Evolutionary conservation across 2,329 filamentous ascomycete genomes (phyloP), one percentile per base, ranked within the genome.

Genomic region (Trichoderma gracile): DNA sequence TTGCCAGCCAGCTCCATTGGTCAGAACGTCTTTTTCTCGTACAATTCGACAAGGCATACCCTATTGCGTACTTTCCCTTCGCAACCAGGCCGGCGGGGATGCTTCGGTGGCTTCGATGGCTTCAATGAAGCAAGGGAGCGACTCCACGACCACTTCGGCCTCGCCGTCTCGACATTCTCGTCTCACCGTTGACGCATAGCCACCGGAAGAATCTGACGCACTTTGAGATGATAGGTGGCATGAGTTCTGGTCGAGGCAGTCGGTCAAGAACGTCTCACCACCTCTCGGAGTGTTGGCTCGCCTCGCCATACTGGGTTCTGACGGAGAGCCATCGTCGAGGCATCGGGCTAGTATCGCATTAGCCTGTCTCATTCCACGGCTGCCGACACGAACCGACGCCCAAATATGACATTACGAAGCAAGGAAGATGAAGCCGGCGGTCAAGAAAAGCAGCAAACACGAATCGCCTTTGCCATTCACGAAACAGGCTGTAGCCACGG

Each of bases 91-190:
- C 7, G 43, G 5, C 19, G 12, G 40, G 45, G 33, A 49, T 38
- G 45, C 23, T 21, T 43, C 33, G 46, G 33, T 38, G 47, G 23
- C 42, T 14, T 50, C 33, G 17, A 64, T 57, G 61, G 61, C 42
- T 14, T 50, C 33, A 12, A 64, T 57, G 61, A 53, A 64, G 53
- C 21, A 58, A 64, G 43, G 61, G 61, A 64, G 53, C 21, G 57
- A 55, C 55, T 59, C 56, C 63, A 65, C 58, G 64, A 49, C 63
- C 64, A 57, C 57, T 63, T 65, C 64, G 64, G 64, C 21, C 52
- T 53, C 52, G 59, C 64, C 64, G 58, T 45, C 38, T 19, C 49
- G 25, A 57, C n/a, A 53, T 43, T 52, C 52, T 47, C 63, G 58
- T 57, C 63, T 65, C 52, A 56, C 64, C 17, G 64, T 57, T 53